Percentiles rank a stretch among this genome's conserved stretches.
phyloP scores from a whole-genome alignment of 1,284 basidiomycete species.

The Sanguinoderma infundibulare region DNA sequence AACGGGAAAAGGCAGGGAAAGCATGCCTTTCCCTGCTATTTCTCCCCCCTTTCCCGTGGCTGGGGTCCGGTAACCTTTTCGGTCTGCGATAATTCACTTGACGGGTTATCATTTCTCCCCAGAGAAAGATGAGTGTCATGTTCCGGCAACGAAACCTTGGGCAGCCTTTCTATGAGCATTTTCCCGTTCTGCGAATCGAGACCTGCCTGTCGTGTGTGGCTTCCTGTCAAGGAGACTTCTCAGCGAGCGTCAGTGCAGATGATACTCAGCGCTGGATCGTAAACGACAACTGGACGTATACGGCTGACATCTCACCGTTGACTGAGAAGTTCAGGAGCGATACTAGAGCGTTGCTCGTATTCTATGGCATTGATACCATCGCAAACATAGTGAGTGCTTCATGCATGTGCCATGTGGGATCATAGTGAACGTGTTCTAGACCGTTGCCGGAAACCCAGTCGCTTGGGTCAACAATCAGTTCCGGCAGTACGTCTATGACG shows the following conservation, averaged over 20 bases:
- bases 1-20: too few species aligned
- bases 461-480: conserved; percentile 66
- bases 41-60: too few species aligned
- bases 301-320: conserved; percentile 55
- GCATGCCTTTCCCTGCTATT: too few species aligned
- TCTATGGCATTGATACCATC: conserved; percentile 64
- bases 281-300: conserved; percentile 66
- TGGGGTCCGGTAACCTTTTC: too few species aligned
- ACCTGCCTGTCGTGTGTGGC: too few species aligned
- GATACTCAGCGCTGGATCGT: conserved; percentile 62
- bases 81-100: too few species aligned
- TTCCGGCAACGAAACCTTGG: too few species aligned
- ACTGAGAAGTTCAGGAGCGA: conserved; percentile 28
- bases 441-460: conserved; percentile 52
- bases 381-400: conserved; percentile 48
- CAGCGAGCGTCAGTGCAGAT: conserved; percentile 40
- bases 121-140: too few species aligned
- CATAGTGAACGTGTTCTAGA: conserved; percentile 35
- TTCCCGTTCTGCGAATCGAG: too few species aligned
- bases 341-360: conserved; percentile 50
- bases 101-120: too few species aligned
- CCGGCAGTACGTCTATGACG: conserved; percentile 57
- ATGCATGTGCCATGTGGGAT: background rate
- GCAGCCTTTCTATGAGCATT: too few species aligned
- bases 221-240: background rate